Conservation (phyloP, 1,139 yeast species). For the Taiozyma onychis region DNA sequence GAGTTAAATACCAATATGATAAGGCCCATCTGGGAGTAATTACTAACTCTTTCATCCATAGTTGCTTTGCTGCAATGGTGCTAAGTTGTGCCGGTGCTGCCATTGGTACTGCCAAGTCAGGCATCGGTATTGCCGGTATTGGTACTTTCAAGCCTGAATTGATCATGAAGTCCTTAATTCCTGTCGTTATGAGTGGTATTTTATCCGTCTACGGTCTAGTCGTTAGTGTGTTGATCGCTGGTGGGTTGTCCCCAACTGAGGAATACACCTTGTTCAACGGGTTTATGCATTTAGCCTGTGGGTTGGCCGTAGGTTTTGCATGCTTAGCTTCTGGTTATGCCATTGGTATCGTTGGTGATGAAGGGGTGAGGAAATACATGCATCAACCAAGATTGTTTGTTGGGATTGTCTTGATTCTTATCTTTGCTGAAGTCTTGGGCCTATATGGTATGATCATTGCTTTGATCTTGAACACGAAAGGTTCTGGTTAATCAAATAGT, state of each 20-base stretch:
- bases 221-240: conserved; percentile 93
- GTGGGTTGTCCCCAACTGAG: conserved; percentile 73
- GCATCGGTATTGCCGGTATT: conserved; percentile 92
- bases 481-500: conserved; percentile 41
- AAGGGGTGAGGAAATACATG: conserved; percentile 94
- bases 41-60: conserved; percentile 9
- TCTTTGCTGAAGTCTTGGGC: conserved; percentile 97
- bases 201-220: conserved; percentile 94
- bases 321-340: conserved; percentile 98
- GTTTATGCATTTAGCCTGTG: conserved; percentile 95
- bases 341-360: conserved; percentile 98
- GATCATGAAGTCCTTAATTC: conserved; percentile 80
- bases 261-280: conserved; percentile 88
- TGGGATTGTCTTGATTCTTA: conserved; percentile 85
- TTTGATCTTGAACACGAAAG: conserved; percentile 83
- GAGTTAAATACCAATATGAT: conserved; percentile 16
- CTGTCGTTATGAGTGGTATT: conserved; percentile 98
- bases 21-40: neutral
- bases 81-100: conserved; percentile 95
- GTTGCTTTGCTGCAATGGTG: conserved; percentile 87
- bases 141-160: conserved; percentile 82
- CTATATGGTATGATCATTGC: conserved; percentile 94
- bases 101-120: conserved; percentile 97
- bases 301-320: conserved; percentile 91
- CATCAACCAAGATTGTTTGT: conserved; percentile 97